Evolutionary conservation across 2,329 filamentous ascomycete genomes (phyloP).

Genomic region (Botrytis tulipae): DNA sequence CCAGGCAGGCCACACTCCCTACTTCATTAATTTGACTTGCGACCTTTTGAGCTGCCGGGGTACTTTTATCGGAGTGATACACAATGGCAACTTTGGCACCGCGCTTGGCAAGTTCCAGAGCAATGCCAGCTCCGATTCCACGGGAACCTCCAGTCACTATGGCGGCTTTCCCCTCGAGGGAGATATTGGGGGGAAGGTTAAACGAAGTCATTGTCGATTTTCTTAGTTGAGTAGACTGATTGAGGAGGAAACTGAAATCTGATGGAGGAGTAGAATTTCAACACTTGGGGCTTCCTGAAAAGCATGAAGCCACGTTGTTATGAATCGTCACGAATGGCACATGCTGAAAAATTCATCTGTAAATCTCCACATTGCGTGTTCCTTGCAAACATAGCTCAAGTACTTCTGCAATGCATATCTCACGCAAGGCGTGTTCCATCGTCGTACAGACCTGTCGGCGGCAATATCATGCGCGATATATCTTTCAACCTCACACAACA

Average conservation of each 20-base stretch:
- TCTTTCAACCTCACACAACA: background rate
- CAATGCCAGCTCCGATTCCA: slow-evolving; percentile 58
- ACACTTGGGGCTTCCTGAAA: background rate
- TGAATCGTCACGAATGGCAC: background rate
- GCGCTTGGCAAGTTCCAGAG: slow-evolving; percentile 53
- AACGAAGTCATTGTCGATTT: background rate
- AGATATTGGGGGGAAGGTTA: background rate
- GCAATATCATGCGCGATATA: background rate
- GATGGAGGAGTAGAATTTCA: background rate
- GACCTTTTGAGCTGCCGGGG: slow-evolving; percentile 43
- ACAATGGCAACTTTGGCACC: slow-evolving; percentile 57
- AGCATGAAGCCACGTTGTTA: background rate
- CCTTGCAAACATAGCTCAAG: background rate
- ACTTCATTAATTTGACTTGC: slow-evolving; percentile 43
- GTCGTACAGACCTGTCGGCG: background rate
- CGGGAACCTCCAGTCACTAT: slow-evolving; percentile 45
- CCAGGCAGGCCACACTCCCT: slow-evolving; percentile 50
- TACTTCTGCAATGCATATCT: background rate
- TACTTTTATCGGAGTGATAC: slow-evolving; percentile 46
- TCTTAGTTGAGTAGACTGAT: background rate
- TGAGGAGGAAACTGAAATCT: background rate
- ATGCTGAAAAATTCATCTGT: background rate
- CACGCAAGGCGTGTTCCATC: background rate
- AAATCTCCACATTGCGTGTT: background rate
- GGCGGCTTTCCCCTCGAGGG: slow-evolving; percentile 23